phyloP scores from a whole-genome alignment of 73 alveolate species.

The Stentor roeselii region DNA sequence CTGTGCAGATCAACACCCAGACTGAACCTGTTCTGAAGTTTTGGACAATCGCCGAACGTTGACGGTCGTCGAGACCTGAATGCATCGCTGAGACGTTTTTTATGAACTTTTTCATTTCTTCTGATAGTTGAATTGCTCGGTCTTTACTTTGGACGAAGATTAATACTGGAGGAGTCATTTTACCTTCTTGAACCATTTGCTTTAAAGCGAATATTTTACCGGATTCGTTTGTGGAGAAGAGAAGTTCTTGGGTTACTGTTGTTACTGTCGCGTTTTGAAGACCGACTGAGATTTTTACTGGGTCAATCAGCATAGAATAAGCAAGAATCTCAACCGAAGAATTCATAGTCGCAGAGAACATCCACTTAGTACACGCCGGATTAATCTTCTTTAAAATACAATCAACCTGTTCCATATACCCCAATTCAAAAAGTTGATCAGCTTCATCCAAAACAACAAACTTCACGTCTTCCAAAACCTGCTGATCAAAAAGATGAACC shows the following conservation, averaged over 20 bases:
- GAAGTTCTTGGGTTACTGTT: slow-evolving; percentile 63
- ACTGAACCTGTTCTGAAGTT: slow-evolving; percentile 43
- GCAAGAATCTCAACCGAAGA: slow-evolving; percentile 85
- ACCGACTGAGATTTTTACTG: slow-evolving; percentile 73
- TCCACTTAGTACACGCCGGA: slow-evolving; percentile 44
- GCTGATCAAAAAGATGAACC: slow-evolving; percentile 29
- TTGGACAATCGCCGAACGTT: slow-evolving; percentile 34
- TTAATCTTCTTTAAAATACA: slow-evolving; percentile 38
- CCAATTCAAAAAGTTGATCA: slow-evolving; percentile 77
- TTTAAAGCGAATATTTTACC: slow-evolving; percentile 33
- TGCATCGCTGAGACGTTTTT: slow-evolving; percentile 34
- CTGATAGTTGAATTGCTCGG: slow-evolving; percentile 48
- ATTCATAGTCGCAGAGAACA: slow-evolving; percentile 92
- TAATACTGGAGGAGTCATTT: slow-evolving; percentile 91
- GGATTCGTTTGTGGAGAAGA: neutral
- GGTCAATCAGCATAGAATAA: slow-evolving; percentile 67
- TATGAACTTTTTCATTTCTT: slow-evolving; percentile 33
- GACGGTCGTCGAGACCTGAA: slow-evolving; percentile 33
- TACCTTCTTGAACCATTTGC: slow-evolving; percentile 62
- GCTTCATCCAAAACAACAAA: slow-evolving; percentile 77
- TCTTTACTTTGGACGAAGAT: slow-evolving; percentile 93
- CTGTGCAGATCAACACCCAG: slow-evolving; percentile 15
- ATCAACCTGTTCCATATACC: slow-evolving; percentile 39
- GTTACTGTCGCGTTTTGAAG: slow-evolving; percentile 68
- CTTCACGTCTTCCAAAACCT: slow-evolving; percentile 32